phyloP scores from a whole-genome alignment of 1,284 basidiomycete species.

The Papiliotrema laurentii region DNA sequence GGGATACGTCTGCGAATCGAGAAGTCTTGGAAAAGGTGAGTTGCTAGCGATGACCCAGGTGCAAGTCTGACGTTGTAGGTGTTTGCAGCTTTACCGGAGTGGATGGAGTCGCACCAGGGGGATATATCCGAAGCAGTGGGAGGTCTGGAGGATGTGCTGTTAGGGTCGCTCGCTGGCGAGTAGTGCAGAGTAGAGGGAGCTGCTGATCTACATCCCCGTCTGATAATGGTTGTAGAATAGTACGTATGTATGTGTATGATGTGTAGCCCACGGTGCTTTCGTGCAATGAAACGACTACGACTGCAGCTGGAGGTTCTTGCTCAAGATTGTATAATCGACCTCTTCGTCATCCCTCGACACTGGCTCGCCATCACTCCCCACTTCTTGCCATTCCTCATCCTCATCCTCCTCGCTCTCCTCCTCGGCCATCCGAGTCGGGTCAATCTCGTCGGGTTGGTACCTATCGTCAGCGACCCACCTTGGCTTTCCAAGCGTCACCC shows the following conservation, averaged over 20 bases:
- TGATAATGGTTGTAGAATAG: background rate
- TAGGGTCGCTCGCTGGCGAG: background rate
- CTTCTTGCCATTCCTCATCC: conserved; percentile 4
- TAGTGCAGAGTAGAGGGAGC: background rate
- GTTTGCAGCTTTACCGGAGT: no score
- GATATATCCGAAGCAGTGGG: background rate
- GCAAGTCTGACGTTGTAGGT: no score
- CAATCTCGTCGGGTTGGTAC: conserved; percentile 44
- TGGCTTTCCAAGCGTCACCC: background rate
- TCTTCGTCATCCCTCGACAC: conserved; percentile 1
- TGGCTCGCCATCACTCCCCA: conserved; percentile 5
- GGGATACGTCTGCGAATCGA: background rate
- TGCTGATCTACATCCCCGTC: background rate
- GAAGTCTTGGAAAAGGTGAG: conserved; percentile 12
- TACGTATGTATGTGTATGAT: background rate
- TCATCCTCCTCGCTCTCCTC: conserved; percentile 11
- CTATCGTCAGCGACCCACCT: conserved; percentile 12
- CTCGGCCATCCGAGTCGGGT: conserved; percentile 36
- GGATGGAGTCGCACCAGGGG: conserved; percentile 7
- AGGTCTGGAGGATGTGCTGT: background rate
- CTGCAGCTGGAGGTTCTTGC: conserved; percentile 17
- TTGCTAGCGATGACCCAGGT: no score
- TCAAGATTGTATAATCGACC: conserved; percentile 31
- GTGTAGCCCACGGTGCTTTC: background rate
- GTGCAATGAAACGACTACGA: background rate